Evolutionary conservation across 306 rosid species (phyloP), one percentile per base, ranked within the genome.

Genomic region (Lablab purpureus): DNA sequence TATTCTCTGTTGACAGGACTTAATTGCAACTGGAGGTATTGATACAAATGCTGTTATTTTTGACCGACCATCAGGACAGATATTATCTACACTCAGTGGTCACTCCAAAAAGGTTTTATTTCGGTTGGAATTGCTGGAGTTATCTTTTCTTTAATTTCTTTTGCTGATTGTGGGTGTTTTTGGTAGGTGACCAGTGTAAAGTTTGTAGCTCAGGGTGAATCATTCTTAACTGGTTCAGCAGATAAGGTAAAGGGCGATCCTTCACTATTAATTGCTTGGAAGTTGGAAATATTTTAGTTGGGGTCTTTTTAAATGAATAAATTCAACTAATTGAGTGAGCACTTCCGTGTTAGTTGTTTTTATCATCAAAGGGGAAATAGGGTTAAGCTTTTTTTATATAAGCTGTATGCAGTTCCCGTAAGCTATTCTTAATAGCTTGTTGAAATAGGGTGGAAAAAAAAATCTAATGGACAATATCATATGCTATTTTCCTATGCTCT

Each of bases 11-110:
- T 81, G 67, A 75, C 87, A 96, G 99, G 98, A 93, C 78, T 46
- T 96, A 22, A 85, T 96, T 85, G 97, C 96, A 47, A 96, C 99
- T 79, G 99, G 99, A 45, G 98, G 98, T 81, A 59, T 89, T 68
- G 99, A 96, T 87, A 83, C 94, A 60, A 96, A 96, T 88, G 97
- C 99, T 68, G 97, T 96, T 51, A 78, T 96, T 68, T 96, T 96
- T 84, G 93, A 90, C 82, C 91, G 97, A 32, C 84, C 97, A 52
- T 87, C 98, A 7, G 99, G 98, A 67, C 97, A 96, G 84, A 91
- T 96, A 83, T 82, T 93, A 84, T 89, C 99, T 63, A 91, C 98
- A 13, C 96, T 96, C 59, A 88, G 87, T 68, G 99, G 99, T 67
- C 99, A 96, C 85, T 88, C 94, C 3, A 96, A 93, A 87, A 96